A percentile compares a stretch with the other conserved stretches of the same genome.
These are phyloP conservation scores for Lojkania enalia DNA, from an alignment of 2,329 filamentous ascomycete species.

Conservation along the genomic window DNA sequence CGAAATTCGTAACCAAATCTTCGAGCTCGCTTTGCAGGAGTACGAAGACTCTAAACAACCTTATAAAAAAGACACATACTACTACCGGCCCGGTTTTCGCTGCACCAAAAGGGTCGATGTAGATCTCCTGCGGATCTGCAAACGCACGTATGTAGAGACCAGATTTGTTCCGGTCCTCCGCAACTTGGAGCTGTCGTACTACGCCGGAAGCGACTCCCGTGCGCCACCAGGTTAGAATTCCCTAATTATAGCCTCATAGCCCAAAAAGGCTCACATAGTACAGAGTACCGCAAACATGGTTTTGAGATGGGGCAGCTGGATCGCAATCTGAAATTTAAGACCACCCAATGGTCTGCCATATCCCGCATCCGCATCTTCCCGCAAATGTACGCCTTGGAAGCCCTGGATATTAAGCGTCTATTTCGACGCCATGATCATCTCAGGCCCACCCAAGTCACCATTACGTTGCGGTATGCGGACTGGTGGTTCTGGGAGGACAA, in stretches of 20 bases:
- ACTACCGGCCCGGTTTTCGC: conserved; percentile 24
- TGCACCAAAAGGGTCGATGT: conserved; percentile 29
- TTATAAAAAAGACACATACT: conserved; percentile 16
- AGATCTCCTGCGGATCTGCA: conserved; percentile 39
- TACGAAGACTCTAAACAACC: conserved; percentile 15
- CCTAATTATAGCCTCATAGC: too few relatives aligned
- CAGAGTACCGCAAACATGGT: background rate
- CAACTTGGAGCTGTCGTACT: conserved; percentile 6
- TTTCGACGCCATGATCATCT: conserved; percentile 26
- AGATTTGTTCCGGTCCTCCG: conserved; percentile 30
- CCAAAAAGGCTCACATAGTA: too few relatives aligned
- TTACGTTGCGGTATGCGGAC: conserved; percentile 56
- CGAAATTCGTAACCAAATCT: conserved; percentile 27
- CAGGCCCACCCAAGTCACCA: conserved; percentile 42
- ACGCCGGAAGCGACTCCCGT: conserved; percentile 1
- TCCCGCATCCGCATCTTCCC: conserved; percentile 4
- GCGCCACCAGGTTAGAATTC: background rate
- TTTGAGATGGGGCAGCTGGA: background rate
- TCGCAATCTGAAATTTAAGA: background rate
- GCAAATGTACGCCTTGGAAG: conserved; percentile 9
- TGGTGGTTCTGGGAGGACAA: conserved; percentile 86
- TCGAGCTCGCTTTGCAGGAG: conserved; percentile 20
- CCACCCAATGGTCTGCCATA: conserved; percentile 3
- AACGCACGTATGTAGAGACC: conserved; percentile 39
- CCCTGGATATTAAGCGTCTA: conserved; percentile 1